These are phyloP conservation scores for Coniella vitis DNA, from an alignment of 2,329 filamentous ascomycete genomes.

Conservation along the genomic window DNA sequence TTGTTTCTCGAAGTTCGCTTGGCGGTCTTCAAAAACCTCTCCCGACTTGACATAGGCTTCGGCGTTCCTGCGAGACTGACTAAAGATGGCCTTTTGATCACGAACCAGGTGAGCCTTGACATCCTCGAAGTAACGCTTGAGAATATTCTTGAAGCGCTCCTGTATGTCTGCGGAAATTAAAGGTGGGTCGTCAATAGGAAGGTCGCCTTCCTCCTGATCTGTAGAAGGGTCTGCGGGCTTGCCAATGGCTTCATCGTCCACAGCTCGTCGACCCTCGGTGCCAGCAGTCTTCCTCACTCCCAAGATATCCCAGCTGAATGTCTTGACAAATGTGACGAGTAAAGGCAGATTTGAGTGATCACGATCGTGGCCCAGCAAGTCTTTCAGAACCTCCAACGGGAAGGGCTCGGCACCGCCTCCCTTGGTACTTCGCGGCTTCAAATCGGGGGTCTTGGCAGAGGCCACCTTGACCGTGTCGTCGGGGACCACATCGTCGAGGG, in stretches of 20 bases:
- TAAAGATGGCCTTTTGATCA: constrained; percentile 84
- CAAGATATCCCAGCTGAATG: constrained; percentile 91
- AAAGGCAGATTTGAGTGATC: constrained; percentile 88
- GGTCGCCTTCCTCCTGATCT: constrained; percentile 41
- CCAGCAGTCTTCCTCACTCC: constrained; percentile 62
- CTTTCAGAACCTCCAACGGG: constrained; percentile 94
- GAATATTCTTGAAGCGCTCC: constrained; percentile 76
- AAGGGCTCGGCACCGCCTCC: constrained; percentile 78
- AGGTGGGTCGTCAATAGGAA: constrained; percentile 57
- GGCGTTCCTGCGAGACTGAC: constrained; percentile 87
- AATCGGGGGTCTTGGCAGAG: constrained; percentile 55
- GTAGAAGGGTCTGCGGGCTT: constrained; percentile 35
- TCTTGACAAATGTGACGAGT: constrained; percentile 91
- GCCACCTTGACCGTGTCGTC: constrained; percentile 57
- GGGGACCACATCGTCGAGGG: constrained; percentile 61
- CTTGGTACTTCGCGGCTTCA: constrained; percentile 53
- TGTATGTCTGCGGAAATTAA: constrained; percentile 71
- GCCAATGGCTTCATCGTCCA: constrained; percentile 72
- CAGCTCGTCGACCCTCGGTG: constrained; percentile 73
- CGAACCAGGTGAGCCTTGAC: constrained; percentile 81
- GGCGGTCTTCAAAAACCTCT: constrained; percentile 95
- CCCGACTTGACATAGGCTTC: constrained; percentile 98
- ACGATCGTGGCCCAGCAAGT: constrained; percentile 85
- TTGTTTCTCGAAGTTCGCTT: constrained; percentile 91
- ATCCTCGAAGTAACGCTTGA: constrained; percentile 86